These are phyloP conservation scores for Persicaria tinctoria DNA, from an alignment of 148 eudicot genomes.

Conservation along the genomic window DNA sequence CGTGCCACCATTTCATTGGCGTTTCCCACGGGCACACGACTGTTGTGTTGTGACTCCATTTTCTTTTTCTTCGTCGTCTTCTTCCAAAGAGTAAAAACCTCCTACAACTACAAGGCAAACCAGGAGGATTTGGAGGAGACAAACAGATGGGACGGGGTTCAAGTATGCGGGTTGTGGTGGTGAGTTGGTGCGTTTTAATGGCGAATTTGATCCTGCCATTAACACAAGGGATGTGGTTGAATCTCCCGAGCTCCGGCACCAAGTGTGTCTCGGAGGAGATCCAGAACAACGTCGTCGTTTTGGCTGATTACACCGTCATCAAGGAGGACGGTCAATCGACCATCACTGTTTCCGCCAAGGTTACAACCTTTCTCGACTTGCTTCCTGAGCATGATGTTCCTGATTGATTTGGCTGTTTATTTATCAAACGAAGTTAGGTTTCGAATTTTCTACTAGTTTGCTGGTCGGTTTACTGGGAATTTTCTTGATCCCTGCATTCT, in stretches of 20 bases:
- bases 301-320: constrained; percentile 52
- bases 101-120: not conserved
- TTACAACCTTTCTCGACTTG: constrained; percentile 12
- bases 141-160: constrained; percentile 8
- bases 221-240: constrained; percentile 44
- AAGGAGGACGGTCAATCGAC: constrained; percentile 23
- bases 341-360: constrained; percentile 44
- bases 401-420: no score
- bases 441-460: not conserved
- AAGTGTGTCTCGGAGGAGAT: constrained; percentile 77
- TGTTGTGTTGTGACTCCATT: not conserved
- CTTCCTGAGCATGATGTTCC: not conserved
- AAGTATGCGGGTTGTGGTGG: not conserved
- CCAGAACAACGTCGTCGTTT: constrained; percentile 56
- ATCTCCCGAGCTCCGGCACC: constrained; percentile 43
- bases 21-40: no score
- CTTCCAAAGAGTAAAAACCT: not conserved
- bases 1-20: no score
- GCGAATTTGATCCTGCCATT: constrained; percentile 20
- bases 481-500: not conserved
- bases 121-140: not conserved
- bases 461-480: not conserved
- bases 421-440: not conserved
- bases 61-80: not conserved
- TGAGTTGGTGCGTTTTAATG: constrained; percentile 12